A percentile compares a stretch with the other conserved stretches of the same genome.
Evolutionary conservation across 805 yeast genomes (phyloP).

Genomic region (Yarrowia deformans): DNA sequence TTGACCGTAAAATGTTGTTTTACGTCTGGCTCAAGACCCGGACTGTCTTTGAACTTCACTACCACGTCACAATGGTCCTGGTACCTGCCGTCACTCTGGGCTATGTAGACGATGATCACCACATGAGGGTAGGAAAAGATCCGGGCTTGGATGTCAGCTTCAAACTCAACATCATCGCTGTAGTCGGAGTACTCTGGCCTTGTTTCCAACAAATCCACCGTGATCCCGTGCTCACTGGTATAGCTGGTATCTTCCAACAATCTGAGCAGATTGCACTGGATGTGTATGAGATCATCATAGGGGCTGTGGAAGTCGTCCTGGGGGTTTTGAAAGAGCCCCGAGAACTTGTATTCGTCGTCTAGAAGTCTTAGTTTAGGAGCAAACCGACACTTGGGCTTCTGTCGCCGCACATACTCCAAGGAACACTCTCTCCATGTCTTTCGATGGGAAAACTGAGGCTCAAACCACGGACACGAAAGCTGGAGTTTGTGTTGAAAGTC

Average conservation of each 20-base stretch:
- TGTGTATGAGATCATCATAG: neutral
- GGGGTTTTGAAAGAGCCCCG: neutral
- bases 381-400: neutral
- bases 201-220: neutral
- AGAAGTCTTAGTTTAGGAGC: neutral
- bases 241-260: neutral
- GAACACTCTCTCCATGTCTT: slow-evolving; percentile 2
- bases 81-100: neutral
- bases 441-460: slow-evolving; percentile 2
- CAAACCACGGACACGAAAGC: slow-evolving; percentile 6
- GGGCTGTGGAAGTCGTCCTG: neutral
- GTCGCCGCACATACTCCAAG: neutral
- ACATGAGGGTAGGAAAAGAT: slow-evolving; percentile 1
- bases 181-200: neutral
- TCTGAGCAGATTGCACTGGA: neutral
- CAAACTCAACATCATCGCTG: too few species aligned
- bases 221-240: neutral
- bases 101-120: neutral
- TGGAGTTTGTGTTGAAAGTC: slow-evolving; percentile 5
- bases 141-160: neutral
- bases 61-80: neutral
- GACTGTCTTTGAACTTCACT: neutral
- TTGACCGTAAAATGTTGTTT: neutral
- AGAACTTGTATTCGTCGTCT: neutral
- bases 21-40: neutral